Base-by-base conservation (phyloP, 192 early-diverging fungal genomes). In the Coemansia sp. region DNA sequence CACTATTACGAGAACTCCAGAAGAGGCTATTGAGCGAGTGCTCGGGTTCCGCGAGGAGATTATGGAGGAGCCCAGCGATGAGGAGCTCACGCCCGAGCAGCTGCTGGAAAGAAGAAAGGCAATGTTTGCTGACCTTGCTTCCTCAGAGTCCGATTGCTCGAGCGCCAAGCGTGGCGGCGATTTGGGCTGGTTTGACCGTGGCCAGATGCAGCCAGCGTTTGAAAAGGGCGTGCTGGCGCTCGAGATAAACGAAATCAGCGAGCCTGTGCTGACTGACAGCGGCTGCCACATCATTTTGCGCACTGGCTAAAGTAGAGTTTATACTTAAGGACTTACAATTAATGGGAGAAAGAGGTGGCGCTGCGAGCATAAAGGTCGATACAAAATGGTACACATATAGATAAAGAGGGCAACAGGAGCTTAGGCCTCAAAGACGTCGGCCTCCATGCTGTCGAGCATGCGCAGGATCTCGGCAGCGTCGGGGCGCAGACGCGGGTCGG, bases 221-320 rank as follows among this genome's bases (percentile, higher is more conserved):
- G 93, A 98, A 56, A 77, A 90, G 4, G 90, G 92, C 1, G 85
- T 93, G 11, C 91, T 88, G 82, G 87, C 76, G 1, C 76, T 99
- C 0, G 34, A 88, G 57, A 86, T 95, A 8, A 92, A 91, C 9
- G 83, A 95, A 69, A 69, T 96, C 29, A 88, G 86, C 59, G 61
- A 81, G 38, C 87, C 86, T 17, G 81, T 98, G 17, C 88, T 86
- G 78, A 86, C 88, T 23, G 94, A 97, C 60, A 90, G 87, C 60
- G 96, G 95, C 21, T 82, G 95, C 13, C 95, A 97, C 63, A 77
- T 99, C 15, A 97, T 99, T 58, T 49, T 92, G 58, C 81, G 95
- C 62, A 95, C 91, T 14, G 89, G 79, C 6, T 97, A 82, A 80
- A 34, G 18, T 11, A 7, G 10, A 25, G 11, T 13, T 23, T 27